Evolutionary conservation across 2,329 filamentous ascomycete species (phyloP).

Genomic region (Huntiella decipiens): DNA sequence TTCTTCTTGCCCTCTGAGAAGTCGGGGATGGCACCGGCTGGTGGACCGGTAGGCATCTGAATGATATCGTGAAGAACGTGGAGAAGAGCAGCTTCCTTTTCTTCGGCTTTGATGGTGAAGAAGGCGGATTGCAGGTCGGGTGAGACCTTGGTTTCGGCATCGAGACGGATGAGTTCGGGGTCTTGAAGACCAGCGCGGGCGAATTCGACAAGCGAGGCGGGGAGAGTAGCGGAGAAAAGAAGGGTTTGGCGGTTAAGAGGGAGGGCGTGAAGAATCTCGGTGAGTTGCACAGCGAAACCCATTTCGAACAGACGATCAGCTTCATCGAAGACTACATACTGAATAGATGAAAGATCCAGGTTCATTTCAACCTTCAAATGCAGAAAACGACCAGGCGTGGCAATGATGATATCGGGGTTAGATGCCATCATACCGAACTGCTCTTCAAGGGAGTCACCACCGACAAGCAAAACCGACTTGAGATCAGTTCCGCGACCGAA

Average conservation of each 20-base stretch:
- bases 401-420: constrained; percentile 94
- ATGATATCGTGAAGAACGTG: constrained; percentile 84
- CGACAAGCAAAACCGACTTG: constrained; percentile 75
- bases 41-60: constrained; percentile 60
- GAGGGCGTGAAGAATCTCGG: constrained; percentile 79
- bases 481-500: constrained; percentile 78
- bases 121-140: constrained; percentile 91
- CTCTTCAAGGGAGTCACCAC: constrained; percentile 88
- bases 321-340: constrained; percentile 94
- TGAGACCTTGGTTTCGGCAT: constrained; percentile 89
- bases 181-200: constrained; percentile 85
- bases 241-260: constrained; percentile 74
- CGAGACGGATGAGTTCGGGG: constrained; percentile 71
- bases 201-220: constrained; percentile 88
- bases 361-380: constrained; percentile 96
- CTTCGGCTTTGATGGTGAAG: constrained; percentile 77
- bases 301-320: constrained; percentile 95
- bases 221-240: constrained; percentile 86
- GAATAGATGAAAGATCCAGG: constrained; percentile 73
- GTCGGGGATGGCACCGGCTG: constrained; percentile 28
- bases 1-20: constrained; percentile 44
- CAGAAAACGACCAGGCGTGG: constrained; percentile 86
- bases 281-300: constrained; percentile 87
- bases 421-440: constrained; percentile 84
- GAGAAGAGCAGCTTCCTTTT: constrained; percentile 83